Evolutionary conservation across 495 filamentous ascomycete genomes (phyloP).

Genomic region (Penicillium argentinense): DNA sequence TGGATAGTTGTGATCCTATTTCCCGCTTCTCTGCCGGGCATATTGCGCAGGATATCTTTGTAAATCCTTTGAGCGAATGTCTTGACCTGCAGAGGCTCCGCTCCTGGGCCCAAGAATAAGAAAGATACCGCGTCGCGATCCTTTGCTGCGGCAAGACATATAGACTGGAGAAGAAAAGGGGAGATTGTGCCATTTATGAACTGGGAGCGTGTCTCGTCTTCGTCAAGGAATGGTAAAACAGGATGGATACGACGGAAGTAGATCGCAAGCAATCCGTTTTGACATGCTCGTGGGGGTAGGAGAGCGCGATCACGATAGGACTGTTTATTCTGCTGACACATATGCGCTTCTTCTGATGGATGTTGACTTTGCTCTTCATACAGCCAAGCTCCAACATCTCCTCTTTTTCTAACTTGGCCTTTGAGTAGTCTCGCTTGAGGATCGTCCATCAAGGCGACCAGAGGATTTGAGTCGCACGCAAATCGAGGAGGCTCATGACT

Average conservation of each 20-base stretch:
- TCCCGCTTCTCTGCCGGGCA: conserved; percentile 13
- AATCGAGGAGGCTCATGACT: no score
- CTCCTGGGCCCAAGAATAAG: conserved; percentile 18
- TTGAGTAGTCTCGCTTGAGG: neutral
- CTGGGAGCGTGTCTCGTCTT: conserved; percentile 15
- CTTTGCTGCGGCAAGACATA: conserved; percentile 38
- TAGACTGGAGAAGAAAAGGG: conserved; percentile 25
- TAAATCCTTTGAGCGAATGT: conserved; percentile 27
- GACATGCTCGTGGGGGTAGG: conserved; percentile 19
- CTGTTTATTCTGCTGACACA: neutral
- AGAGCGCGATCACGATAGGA: neutral
- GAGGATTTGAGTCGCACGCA: neutral
- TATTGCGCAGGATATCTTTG: conserved; percentile 21
- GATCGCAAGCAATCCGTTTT: conserved; percentile 20
- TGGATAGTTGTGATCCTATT: conserved; percentile 32
- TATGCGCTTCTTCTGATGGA: neutral
- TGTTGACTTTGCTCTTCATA: conserved; percentile 5
- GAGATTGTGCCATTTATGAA: conserved; percentile 15
- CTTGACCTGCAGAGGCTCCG: conserved; percentile 10
- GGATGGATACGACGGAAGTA: conserved; percentile 28
- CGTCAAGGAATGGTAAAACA: conserved; percentile 30
- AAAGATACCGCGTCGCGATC: conserved; percentile 25
- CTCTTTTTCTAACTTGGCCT: conserved; percentile 14
- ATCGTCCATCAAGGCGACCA: neutral
- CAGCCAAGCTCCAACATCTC: conserved; percentile 24